Evolutionary conservation across 2,329 filamentous ascomycete species (phyloP), one percentile per base, ranked within the genome.

Genomic region (Cladosporium sp.): DNA sequence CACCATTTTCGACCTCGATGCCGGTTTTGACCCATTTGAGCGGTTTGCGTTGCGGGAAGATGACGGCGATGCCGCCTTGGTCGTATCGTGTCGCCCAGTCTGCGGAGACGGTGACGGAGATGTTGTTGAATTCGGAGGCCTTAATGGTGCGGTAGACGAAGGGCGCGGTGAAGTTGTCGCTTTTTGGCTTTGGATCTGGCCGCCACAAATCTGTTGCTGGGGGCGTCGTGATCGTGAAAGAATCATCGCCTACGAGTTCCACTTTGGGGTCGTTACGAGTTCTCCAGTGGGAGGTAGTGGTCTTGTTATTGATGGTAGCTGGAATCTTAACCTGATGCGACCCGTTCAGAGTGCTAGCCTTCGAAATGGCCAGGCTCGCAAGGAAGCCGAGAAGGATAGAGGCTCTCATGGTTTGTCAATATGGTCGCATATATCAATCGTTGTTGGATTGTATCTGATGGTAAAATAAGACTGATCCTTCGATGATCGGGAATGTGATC

Each of bases 171-270:
- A 74, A 74, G 51, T 70, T 81, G 91, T 92, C 69, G 85, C 81
- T 66, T 88, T 82, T 18, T 85, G 86, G n/a, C 18, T 82, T 78
- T 12, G 52, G 15, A 24, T 57, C 52, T 0, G 89, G 89, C 76
- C 89, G 87, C 91, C 90, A 93, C 74, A 93, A 86, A 77, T 93
- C 91, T 41, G 89, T 92, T 34, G 82, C 83, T 0, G 89, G 83
- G 0, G 78, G 73, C 18, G 88, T 85, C 61, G 80, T 82, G 71
- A 91, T 82, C 15, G 78, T 81, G 75, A 89, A 87, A 21, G 49
- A 14, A 30, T 52, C 24, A 6, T 52, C 49, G 49, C 49, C 26
- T 26, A 15, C 24, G 12, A 52, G 12, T 15, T 4, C 49, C 14
- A 52, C 49, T 4, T 52, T 30, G 26, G 49, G 49, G 4, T 52